Evolutionary conservation across 306 rosid species (phyloP), one percentile per base, ranked within the genome.

Genomic region (Acacia acuminata): DNA sequence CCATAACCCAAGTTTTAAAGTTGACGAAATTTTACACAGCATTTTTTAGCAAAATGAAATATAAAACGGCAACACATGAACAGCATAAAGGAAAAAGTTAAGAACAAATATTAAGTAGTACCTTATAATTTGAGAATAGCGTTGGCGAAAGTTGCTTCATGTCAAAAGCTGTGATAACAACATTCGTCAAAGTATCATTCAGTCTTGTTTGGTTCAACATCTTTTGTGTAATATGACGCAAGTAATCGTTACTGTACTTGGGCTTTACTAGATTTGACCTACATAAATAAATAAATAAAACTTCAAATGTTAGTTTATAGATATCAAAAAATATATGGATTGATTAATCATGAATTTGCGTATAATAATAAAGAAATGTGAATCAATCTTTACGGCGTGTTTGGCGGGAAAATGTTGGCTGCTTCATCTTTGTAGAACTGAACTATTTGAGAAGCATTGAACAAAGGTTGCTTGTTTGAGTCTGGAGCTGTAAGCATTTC

Each of bases 401-500:
- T 2, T 56, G 13, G 30, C 5, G 64, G 64, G 64, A 56, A 56
- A 56, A 56, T 56, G 1, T 56, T 56, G 10, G 19, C 34, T 4
- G 40, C 10, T 9, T 77, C 8, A 11, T 65, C 16, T n/a, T 43
- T 45, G 17, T 63, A 77, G 34, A 65, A 77, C 0, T 67, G 10
- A 13, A 77, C 65, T 4, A 77, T 64, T 63, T 65, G 7, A 4
- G 40, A 2, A 27, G 81, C 74, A 8, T 17, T 34, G 16, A 66
- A 77, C 25, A 77, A 55, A 20, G 74, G 74, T 47, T 64, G 64
- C 6, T 63, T 43, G 10, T 58, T 9, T 19, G 36, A 53, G 11
- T 63, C 8, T 16, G 77, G 77, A 10, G 73, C 34, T 8, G 73
- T 45, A 0, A 77, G 70, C 81, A 77, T 77, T 10, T 71, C n/a